These are phyloP conservation scores for Penicillium cataractarum DNA, from an alignment of 495 filamentous ascomycete species.

Conservation along the genomic window DNA sequence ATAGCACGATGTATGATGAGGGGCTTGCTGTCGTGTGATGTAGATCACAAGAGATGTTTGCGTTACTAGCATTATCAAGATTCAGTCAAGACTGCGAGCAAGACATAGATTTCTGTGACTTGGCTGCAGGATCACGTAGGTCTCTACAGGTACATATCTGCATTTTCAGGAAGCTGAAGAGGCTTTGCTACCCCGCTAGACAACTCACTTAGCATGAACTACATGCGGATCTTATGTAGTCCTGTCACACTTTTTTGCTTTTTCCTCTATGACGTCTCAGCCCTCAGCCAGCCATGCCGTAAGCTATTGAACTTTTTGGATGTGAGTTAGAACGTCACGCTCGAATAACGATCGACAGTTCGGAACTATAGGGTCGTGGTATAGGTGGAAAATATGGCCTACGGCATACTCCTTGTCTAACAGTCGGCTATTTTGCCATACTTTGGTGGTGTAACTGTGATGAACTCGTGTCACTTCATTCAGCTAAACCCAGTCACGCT, in stretches of 20 bases:
- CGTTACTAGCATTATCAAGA: background rate
- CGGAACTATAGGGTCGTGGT: background rate
- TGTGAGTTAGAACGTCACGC: background rate
- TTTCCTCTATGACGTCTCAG: background rate
- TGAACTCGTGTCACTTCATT: background rate
- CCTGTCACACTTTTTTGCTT: background rate
- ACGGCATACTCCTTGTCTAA: background rate
- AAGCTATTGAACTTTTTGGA: background rate
- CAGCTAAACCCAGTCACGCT: background rate
- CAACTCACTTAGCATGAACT: background rate
- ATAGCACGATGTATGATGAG: background rate
- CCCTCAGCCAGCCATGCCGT: background rate
- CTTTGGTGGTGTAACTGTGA: background rate
- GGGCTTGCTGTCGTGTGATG: background rate
- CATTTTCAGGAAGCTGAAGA: background rate
- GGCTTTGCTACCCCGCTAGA: background rate
- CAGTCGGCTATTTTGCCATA: background rate
- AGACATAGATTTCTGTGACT: background rate
- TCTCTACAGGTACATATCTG: background rate
- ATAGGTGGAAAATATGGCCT: background rate
- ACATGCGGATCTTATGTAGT: background rate
- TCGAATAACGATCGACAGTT: background rate
- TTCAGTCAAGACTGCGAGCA: background rate
- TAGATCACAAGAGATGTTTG: slow-evolving; percentile 3
- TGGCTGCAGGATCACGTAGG: background rate